Evolutionary conservation across 805 yeast species (phyloP).

Genomic region (Diddensiella santjacobensis): DNA sequence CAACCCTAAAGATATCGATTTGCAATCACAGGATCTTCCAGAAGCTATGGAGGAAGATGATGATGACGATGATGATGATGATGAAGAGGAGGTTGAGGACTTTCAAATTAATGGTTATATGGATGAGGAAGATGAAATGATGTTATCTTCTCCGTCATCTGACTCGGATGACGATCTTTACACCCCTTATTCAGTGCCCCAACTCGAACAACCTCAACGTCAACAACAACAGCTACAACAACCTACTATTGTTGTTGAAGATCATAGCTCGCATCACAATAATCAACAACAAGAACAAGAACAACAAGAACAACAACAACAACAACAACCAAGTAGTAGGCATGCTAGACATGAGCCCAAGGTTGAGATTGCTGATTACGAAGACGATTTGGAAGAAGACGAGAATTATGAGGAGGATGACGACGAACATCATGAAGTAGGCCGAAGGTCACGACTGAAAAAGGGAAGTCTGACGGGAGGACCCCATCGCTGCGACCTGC

Average conservation of each 20-base stretch:
- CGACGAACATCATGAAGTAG: not conserved
- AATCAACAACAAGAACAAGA: not conserved
- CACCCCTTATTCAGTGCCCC: not conserved
- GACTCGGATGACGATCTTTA: slow-evolving; percentile 3
- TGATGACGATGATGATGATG: slow-evolving; percentile 24
- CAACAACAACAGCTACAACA: not conserved
- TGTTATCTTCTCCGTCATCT: not conserved
- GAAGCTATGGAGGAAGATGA: slow-evolving; percentile 20
- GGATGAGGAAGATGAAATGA: slow-evolving; percentile 7
- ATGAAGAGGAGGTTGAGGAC: slow-evolving; percentile 17
- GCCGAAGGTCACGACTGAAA: not conserved
- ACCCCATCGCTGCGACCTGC: slow-evolving; percentile 23
- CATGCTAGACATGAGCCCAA: slow-evolving; percentile 7
- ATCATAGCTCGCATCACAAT: not conserved
- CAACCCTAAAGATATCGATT: slow-evolving; percentile 9
- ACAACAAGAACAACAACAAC: not conserved
- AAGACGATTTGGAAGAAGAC: slow-evolving; percentile 1
- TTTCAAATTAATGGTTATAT: slow-evolving; percentile 9
- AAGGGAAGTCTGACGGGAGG: slow-evolving; percentile 6
- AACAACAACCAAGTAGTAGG: not conserved
- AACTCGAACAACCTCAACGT: not conserved
- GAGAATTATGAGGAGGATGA: slow-evolving; percentile 16
- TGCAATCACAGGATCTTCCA: not conserved
- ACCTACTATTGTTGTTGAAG: not conserved
- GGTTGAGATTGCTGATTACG: slow-evolving; percentile 1